Conservation (phyloP, 2,329 filamentous ascomycete genomes). For the Cytospora paraplurivora region DNA sequence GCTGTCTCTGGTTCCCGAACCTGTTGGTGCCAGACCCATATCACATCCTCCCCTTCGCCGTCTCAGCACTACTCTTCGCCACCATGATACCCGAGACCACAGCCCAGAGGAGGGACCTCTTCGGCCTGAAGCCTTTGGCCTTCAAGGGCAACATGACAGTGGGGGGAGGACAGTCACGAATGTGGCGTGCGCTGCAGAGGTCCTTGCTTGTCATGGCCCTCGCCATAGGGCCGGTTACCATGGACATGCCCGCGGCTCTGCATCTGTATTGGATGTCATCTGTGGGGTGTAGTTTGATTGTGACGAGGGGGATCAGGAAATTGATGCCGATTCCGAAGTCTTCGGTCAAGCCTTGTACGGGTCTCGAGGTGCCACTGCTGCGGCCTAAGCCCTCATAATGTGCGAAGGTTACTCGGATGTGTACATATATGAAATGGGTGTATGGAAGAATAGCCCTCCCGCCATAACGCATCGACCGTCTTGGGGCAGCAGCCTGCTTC, state of each 20-base stretch:
- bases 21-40: slow-evolving; percentile 55
- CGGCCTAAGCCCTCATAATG: slow-evolving; percentile 16
- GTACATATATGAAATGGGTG: slow-evolving; percentile 2
- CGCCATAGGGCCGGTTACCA: slow-evolving; percentile 41
- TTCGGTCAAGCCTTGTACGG: slow-evolving; percentile 30
- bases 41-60: slow-evolving; percentile 47
- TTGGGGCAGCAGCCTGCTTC: neutral
- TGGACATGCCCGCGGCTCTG: slow-evolving; percentile 45
- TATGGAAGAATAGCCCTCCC: neutral
- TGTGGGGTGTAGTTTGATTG: slow-evolving; percentile 32
- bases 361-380: slow-evolving; percentile 27
- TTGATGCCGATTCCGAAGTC: slow-evolving; percentile 34
- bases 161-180: slow-evolving; percentile 3
- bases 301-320: slow-evolving; percentile 30
- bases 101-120: slow-evolving; percentile 32
- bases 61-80: slow-evolving; percentile 41
- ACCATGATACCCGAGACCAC: slow-evolving; percentile 40
- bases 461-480: slow-evolving; percentile 5
- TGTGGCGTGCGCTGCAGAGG: slow-evolving; percentile 34
- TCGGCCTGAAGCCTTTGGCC: slow-evolving; percentile 30
- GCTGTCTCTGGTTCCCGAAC: slow-evolving; percentile 59
- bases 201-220: slow-evolving; percentile 36
- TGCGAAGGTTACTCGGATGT: neutral
- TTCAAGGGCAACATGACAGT: slow-evolving; percentile 10
- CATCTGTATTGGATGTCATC: slow-evolving; percentile 49